Conservation (phyloP, 2,329 filamentous ascomycete genomes). For the Hypoxylon sp. region DNA sequence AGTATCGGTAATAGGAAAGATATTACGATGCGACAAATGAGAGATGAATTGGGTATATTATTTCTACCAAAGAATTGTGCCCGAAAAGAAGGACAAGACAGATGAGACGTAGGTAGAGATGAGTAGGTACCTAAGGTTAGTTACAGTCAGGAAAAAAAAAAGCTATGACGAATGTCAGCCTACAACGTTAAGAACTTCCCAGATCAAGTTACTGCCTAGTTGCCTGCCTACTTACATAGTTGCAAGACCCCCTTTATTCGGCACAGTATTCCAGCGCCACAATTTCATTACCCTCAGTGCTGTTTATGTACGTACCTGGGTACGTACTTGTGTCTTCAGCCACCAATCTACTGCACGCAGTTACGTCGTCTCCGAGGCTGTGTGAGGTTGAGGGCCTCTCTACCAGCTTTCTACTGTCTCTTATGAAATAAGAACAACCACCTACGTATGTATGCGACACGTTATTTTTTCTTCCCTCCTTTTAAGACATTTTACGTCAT, state of each 20-base stretch:
- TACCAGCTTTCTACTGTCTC: too few species aligned
- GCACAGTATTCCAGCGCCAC: constrained; percentile 33
- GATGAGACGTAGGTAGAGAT: too few species aligned
- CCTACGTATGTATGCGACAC: too few species aligned
- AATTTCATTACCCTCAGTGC: constrained; percentile 1
- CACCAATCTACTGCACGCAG: constrained; percentile 1
- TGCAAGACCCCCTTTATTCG: constrained; percentile 9
- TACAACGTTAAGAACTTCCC: constrained; percentile 1
- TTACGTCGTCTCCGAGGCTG: not conserved
- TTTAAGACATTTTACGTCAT: not conserved
- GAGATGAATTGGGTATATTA: constrained; percentile 15
- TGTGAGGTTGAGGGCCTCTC: too few species aligned
- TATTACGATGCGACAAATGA: constrained; percentile 1
- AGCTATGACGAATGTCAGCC: constrained; percentile 42
- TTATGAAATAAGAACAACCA: too few species aligned
- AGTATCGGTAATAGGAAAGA: not conserved
- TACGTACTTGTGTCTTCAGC: constrained; percentile 10
- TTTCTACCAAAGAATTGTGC: constrained; percentile 11
- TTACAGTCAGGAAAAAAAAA: constrained; percentile 16
- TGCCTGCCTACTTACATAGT: too few species aligned
- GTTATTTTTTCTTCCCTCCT: too few species aligned
- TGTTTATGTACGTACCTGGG: too few species aligned
- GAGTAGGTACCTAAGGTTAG: not conserved
- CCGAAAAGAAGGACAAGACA: constrained; percentile 4
- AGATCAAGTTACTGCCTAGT: constrained; percentile 1